Percentiles rank a stretch among this genome's conserved stretches.
Evolutionary conservation across 371 early-diverging fungal genomes (phyloP).

Genomic region (Batkoa obscura): DNA sequence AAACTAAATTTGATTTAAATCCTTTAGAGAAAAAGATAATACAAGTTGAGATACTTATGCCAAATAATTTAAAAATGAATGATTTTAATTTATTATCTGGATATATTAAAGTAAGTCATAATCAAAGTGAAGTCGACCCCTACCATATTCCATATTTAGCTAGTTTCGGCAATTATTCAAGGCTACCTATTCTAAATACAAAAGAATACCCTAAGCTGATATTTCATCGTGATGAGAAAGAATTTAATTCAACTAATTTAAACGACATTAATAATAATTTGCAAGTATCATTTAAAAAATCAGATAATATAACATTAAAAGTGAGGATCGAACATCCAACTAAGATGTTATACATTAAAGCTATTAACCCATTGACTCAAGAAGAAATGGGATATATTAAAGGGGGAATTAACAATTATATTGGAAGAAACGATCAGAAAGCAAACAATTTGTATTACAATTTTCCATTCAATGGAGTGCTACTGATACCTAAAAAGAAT

Average conservation of each 20-base stretch:
- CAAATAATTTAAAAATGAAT: slow-evolving; percentile 10
- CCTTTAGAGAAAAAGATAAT: slow-evolving; percentile 21
- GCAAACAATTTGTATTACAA: not conserved
- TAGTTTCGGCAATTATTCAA: slow-evolving; percentile 21
- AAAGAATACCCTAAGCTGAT: slow-evolving; percentile 7
- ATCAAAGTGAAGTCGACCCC: slow-evolving; percentile 9
- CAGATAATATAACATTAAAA: not conserved
- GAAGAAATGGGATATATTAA: not conserved
- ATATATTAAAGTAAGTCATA: slow-evolving; percentile 2
- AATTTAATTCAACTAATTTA: not conserved
- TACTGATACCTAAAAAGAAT: not conserved
- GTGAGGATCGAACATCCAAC: not conserved
- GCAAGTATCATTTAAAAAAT: not conserved
- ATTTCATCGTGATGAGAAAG: slow-evolving; percentile 1
- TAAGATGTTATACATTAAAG: not conserved
- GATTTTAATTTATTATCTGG: slow-evolving; percentile 7
- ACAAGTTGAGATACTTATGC: slow-evolving; percentile 18
- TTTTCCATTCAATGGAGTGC: not conserved
- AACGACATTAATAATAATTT: not conserved
- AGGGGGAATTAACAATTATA: not conserved
- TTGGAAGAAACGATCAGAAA: not conserved
- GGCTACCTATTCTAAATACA: slow-evolving; percentile 25
- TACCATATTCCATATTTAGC: slow-evolving; percentile 33
- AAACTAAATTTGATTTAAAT: slow-evolving; percentile 11
- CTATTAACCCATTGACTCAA: slow-evolving; percentile 1